A percentile compares a stretch with the other conserved stretches of the same genome.
phyloP scores from a whole-genome alignment of 2,329 filamentous ascomycete species.

The Blastomyces silverae region DNA sequence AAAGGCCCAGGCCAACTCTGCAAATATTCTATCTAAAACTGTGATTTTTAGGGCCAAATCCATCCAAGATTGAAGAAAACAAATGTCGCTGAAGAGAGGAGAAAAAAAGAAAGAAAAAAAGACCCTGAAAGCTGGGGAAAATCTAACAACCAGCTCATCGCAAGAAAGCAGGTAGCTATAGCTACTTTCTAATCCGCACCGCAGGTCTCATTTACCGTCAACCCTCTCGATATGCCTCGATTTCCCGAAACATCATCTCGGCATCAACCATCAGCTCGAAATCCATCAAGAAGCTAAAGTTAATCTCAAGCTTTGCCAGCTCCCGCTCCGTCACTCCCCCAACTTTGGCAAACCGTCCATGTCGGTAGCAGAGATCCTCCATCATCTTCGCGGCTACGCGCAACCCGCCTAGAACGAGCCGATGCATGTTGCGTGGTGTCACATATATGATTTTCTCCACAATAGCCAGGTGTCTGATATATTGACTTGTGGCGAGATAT shows the following conservation, averaged over 20 bases:
- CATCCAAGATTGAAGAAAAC: background rate
- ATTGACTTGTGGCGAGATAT: conserved; percentile 80
- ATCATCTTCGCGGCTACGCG: conserved; percentile 88
- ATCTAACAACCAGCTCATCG: background rate
- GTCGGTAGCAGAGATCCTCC: conserved; percentile 86
- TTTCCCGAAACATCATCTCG: conserved; percentile 49
- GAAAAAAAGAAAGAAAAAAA: background rate
- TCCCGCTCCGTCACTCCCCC: conserved; percentile 80
- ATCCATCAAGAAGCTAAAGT: conserved; percentile 77
- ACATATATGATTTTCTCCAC: conserved; percentile 71
- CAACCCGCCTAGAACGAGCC: conserved; percentile 74
- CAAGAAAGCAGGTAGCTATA: background rate
- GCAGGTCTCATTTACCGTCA: background rate
- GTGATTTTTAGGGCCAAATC: background rate
- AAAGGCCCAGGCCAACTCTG: background rate
- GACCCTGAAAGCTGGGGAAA: background rate
- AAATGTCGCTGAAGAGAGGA: no score
- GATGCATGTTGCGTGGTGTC: conserved; percentile 76
- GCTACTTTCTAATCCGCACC: background rate
- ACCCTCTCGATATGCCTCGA: conserved; percentile 17
- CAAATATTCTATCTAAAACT: background rate
- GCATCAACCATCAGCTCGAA: conserved; percentile 67
- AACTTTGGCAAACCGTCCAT: conserved; percentile 75
- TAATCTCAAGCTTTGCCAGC: conserved; percentile 78
- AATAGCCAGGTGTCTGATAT: conserved; percentile 76